These are phyloP conservation scores for Quercus glauca DNA, from an alignment of 306 rosid species.

Conservation along the genomic window DNA sequence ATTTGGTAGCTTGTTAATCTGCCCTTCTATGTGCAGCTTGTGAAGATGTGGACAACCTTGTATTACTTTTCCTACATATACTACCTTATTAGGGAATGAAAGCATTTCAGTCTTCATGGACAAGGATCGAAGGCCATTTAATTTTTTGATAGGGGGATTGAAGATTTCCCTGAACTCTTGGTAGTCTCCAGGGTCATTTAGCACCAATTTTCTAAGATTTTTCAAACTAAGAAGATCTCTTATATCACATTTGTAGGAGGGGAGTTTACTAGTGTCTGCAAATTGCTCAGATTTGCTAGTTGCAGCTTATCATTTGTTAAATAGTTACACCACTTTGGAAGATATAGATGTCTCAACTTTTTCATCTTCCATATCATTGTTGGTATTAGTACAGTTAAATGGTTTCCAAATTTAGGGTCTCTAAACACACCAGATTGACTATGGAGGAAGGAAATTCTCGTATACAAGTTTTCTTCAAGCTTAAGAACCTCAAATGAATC, in stretches of 20 bases:
- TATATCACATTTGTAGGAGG: conserved; percentile 37
- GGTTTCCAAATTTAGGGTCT: no score
- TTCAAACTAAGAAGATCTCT: conserved; percentile 27
- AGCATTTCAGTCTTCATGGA: conserved; percentile 26
- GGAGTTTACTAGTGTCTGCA: conserved; percentile 49
- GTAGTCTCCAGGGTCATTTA: conserved; percentile 37
- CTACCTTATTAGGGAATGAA: conserved; percentile 32
- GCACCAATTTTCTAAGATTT: conserved; percentile 40
- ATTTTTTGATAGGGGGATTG: conserved; percentile 5
- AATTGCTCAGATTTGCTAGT: no score
- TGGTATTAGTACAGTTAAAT: no score
- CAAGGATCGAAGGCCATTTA: conserved; percentile 38
- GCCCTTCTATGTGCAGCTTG: conserved; percentile 30
- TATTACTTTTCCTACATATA: conserved; percentile 27
- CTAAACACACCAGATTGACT: no score
- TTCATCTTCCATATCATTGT: no score
- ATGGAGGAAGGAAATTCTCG: no score
- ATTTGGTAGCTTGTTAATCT: conserved; percentile 17
- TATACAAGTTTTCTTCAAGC: no score
- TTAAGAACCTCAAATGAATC: no score
- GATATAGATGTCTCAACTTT: no score
- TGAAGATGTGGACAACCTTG: conserved; percentile 42
- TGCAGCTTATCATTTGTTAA: no score
- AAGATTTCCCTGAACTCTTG: conserved; percentile 28
- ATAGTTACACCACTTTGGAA: no score